Evolutionary conservation across 2,329 filamentous ascomycete genomes (phyloP), one percentile per base, ranked within the genome.

Genomic region (Neopestalotiopsis sp.): DNA sequence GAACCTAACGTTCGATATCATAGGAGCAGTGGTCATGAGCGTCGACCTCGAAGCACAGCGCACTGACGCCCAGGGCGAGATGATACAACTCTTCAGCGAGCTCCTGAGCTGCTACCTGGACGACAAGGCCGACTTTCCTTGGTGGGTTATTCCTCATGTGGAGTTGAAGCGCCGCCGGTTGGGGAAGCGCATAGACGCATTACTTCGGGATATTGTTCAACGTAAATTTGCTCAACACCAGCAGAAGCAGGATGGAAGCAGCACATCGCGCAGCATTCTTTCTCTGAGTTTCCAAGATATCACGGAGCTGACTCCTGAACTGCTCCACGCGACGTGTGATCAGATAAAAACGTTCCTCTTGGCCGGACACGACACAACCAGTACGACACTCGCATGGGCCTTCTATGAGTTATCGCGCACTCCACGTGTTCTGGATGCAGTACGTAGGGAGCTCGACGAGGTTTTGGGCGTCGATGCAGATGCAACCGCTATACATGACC

Each of bases 1-100:
- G 4, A 76, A 76, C 57, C 72, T 83, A 4, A 80, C 81, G 1
- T 82, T 83, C 63, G 81, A 84, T 67, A 79, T 82, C n/a, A 81
- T 82, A 38, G 79, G 79, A 57, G 71, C 63, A 49, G 78, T 80
- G 10, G 76, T 78, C 4, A 78, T 81, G 78, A 79, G 78, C 32
- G 73, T 74, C 7, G 74, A 81, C 65, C 76, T 82, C 17, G 64
- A 76, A 30, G 79, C 80, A 10, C 80, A 81, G 68, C 69, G 71
- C 2, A 66, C 71, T 0, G 74, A 77, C 28, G 70, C 70, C 2
- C 76, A 76, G 66, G 71, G 76, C 59, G 74, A 79, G 57, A 70
- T 80, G 42, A 76, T 81, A 49, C 69, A 67, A 56, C 68, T 75
- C 2, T 81, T 76, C 69, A 72, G 73, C 20, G 70, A 78, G 42